Conservation (phyloP, 495 filamentous ascomycete genomes). For the Hypoxylon perforatum region DNA sequence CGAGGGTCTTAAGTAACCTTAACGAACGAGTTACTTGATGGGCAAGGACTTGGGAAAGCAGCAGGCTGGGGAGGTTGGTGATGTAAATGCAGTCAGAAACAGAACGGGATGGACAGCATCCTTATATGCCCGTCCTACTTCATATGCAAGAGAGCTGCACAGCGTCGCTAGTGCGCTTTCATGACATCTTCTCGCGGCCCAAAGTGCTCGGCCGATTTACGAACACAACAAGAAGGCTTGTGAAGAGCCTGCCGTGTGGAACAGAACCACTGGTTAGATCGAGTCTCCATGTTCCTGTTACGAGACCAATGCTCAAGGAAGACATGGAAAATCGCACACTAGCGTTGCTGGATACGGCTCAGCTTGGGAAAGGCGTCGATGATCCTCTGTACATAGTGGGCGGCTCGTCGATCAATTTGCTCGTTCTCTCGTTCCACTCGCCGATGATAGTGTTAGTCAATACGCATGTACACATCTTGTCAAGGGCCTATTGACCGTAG, state of each 20-base stretch:
- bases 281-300: conserved; percentile 22
- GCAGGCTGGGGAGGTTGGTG: conserved; percentile 45
- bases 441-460: conserved; percentile 17
- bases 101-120: conserved; percentile 39
- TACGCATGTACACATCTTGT: conserved; percentile 25
- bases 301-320: conserved; percentile 4
- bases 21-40: conserved; percentile 58
- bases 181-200: conserved; percentile 30
- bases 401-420: conserved; percentile 26
- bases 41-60: conserved; percentile 19
- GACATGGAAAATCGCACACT: conserved; percentile 17
- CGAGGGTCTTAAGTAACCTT: conserved; percentile 56
- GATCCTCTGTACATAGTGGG: conserved; percentile 17
- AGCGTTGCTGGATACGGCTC: conserved; percentile 20
- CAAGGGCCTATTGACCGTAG: conserved; percentile 14
- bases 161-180: conserved; percentile 30
- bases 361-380: conserved; percentile 16
- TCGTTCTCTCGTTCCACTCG: conserved; percentile 10
- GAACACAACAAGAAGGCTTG: conserved; percentile 5
- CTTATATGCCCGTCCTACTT: conserved; percentile 50
- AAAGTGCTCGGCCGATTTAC: conserved; percentile 21
- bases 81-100: conserved; percentile 15
- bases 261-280: conserved; percentile 22
- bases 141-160: conserved; percentile 33
- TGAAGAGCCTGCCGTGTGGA: conserved; percentile 12